Evolutionary conservation across 305 asterid species (phyloP).

Genomic region (Fraxinus angustifolia): DNA sequence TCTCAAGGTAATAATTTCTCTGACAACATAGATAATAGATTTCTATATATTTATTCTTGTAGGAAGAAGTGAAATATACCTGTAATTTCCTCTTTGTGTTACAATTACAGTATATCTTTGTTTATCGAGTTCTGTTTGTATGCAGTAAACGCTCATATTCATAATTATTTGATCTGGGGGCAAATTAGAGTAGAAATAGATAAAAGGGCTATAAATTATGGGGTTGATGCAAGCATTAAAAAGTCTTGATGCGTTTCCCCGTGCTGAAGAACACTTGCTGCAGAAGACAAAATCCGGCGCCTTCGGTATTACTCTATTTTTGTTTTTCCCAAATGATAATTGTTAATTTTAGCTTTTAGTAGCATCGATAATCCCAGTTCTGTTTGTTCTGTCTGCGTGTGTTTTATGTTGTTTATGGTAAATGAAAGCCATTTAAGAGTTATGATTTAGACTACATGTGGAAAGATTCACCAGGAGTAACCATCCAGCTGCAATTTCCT

Average conservation of each 20-base stretch:
- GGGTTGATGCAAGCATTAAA: slow-evolving; percentile 72
- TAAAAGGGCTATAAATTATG: slow-evolving; percentile 34
- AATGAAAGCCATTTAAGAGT: not conserved
- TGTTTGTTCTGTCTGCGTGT: slow-evolving; percentile 3
- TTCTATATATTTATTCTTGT: not conserved
- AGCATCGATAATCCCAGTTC: not conserved
- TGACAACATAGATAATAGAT: not conserved
- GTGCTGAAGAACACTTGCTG: slow-evolving; percentile 90
- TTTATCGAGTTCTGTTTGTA: not conserved
- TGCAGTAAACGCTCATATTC: slow-evolving; percentile 25
- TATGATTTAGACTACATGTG: not conserved
- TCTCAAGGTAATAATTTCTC: not conserved
- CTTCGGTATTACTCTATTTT: slow-evolving; percentile 46
- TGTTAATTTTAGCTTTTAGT: not conserved
- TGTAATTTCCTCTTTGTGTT: not conserved
- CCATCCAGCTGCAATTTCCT: not conserved
- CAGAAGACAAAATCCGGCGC: slow-evolving; percentile 95
- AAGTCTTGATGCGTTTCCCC: slow-evolving; percentile 89
- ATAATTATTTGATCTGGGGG: slow-evolving; percentile 31
- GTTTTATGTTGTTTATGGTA: slow-evolving; percentile 7
- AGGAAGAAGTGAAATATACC: not conserved
- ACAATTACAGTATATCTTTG: not conserved
- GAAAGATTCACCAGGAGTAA: not conserved
- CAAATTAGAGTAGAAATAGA: not conserved
- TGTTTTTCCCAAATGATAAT: not conserved